Evolutionary conservation across 768 basidiomycete species (phyloP).

Genomic region (Boletus reticuloceps): DNA sequence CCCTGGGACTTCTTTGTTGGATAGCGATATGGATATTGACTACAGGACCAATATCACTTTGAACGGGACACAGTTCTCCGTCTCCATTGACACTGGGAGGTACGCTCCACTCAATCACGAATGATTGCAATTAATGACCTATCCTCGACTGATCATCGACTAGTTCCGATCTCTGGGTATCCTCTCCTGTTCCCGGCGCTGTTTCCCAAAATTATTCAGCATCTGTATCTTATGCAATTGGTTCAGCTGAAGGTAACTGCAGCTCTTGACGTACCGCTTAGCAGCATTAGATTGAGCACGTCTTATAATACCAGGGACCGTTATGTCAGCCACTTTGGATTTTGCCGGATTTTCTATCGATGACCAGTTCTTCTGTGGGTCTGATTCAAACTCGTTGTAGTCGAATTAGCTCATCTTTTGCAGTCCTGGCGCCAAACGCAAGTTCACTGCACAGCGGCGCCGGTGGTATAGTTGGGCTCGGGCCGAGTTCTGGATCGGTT

Average conservation of each 20-base stretch:
- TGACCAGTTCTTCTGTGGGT: conserved; percentile 35
- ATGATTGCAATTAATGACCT: no score
- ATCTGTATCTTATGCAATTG: conserved; percentile 54
- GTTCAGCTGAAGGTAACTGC: conserved; percentile 44
- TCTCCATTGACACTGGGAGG: conserved; percentile 49
- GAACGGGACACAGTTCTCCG: conserved; percentile 30
- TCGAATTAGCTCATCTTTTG: conserved; percentile 2
- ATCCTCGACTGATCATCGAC: conserved; percentile 1
- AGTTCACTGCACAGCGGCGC: neutral
- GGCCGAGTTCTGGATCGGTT: conserved; percentile 54
- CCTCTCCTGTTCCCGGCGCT: conserved; percentile 40
- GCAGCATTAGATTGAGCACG: neutral
- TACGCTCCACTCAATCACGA: conserved; percentile 13
- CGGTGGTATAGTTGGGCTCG: conserved; percentile 52
- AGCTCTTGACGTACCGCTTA: neutral
- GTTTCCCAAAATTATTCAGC: conserved; percentile 37
- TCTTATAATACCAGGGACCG: conserved; percentile 19
- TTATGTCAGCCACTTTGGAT: conserved; percentile 27
- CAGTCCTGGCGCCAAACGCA: conserved; percentile 19
- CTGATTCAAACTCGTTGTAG: neutral
- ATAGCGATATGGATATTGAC: conserved; percentile 30
- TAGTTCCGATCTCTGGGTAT: conserved; percentile 68
- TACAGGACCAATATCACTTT: conserved; percentile 41
- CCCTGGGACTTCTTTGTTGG: conserved; percentile 27
- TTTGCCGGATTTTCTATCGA: conserved; percentile 45